Base-by-base conservation (phyloP, 164 flowering plant species). In the Cinnamomum micranthum region DNA sequence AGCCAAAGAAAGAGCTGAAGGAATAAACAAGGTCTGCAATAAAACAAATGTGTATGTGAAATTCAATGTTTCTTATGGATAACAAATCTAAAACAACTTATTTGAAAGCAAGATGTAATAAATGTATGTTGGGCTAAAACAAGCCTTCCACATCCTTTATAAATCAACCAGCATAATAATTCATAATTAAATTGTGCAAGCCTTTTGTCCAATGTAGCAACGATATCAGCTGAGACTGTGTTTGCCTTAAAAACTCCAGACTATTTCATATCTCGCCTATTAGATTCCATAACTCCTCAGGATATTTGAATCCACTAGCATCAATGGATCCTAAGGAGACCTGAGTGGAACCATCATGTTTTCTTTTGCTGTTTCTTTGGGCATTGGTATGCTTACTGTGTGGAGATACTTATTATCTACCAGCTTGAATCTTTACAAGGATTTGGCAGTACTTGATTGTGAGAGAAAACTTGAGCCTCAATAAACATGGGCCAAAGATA, bases 1-100 rank as follows among this genome's bases (percentile, higher is more conserved):
- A 79, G 88, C 92, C 74, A 93, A 85, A 80, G 99, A 95, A 79
- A 93, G 81, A 35, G 76, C 86, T 52, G 93, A 88, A 77, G 99
- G 99, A 77, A 95, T 41, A 76, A 87, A 3, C 82, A 95, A 84
- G 77, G 72, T 87, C 99, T 95, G 91, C 71, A 75, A 80, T 65
- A 23, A 82, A 73, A 80, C n/a, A 73, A 68, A 77, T 24, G 6
- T 64, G 19, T 17, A 59, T 64, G 14, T 24, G 67, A 22, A 64
- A 64, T 59, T 64, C 67, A 64, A 22, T 24, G 4, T 64, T 64
- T 23, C 27, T 11, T 64, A 64, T 9, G 67, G 15, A 64, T 64
- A 55, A 55, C n/a, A 23, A 64, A 64, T 22, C 3, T 1, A 64
- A 64, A 24, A 59, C 63, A n/a, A 11, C 67, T 64, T 13, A 20